Evolutionary conservation across 2,329 filamentous ascomycete species (phyloP).

Genomic region (Alternaria gansuensis): DNA sequence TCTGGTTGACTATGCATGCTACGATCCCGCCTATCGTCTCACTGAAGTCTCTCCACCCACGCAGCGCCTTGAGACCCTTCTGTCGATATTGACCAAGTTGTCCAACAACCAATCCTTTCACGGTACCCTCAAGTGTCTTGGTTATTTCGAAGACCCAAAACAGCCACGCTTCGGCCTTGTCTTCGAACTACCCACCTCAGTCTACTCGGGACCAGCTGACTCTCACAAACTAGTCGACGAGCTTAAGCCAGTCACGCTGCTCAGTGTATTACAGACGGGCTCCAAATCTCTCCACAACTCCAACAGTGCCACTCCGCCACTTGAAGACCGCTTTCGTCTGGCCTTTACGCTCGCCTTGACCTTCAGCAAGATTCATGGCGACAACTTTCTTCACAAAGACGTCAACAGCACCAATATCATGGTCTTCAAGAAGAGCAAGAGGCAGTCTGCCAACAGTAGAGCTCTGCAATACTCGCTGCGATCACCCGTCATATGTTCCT

Average conservation of each 20-base stretch:
- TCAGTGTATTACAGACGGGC: slow-evolving; percentile 59
- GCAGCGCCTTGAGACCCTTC: slow-evolving; percentile 56
- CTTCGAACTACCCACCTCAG: slow-evolving; percentile 72
- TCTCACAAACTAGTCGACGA: slow-evolving; percentile 56
- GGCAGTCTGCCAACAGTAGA: slow-evolving; percentile 56
- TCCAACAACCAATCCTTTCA: slow-evolving; percentile 47
- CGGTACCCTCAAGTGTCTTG: slow-evolving; percentile 66
- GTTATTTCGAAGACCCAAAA: slow-evolving; percentile 77
- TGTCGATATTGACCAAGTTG: slow-evolving; percentile 45
- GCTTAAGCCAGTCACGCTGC: slow-evolving; percentile 56
- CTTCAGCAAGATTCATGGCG: slow-evolving; percentile 75
- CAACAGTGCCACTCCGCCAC: slow-evolving; percentile 57
- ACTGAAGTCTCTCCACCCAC: slow-evolving; percentile 59
- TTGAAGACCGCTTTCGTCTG: slow-evolving; percentile 79
- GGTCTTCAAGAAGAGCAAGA: slow-evolving; percentile 64
- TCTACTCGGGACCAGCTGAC: slow-evolving; percentile 61
- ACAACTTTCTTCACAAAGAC: slow-evolving; percentile 75
- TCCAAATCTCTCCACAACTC: slow-evolving; percentile 56
- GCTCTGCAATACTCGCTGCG: slow-evolving; percentile 65
- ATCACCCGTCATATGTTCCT: slow-evolving; percentile 74
- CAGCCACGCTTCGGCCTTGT: slow-evolving; percentile 75
- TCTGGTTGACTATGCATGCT: slow-evolving; percentile 73
- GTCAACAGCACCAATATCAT: slow-evolving; percentile 73
- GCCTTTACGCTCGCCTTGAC: slow-evolving; percentile 77
- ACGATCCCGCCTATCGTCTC: slow-evolving; percentile 58